Evolutionary conservation across 371 early-diverging fungal species (phyloP).

Genomic region (Mucor saturninus): DNA sequence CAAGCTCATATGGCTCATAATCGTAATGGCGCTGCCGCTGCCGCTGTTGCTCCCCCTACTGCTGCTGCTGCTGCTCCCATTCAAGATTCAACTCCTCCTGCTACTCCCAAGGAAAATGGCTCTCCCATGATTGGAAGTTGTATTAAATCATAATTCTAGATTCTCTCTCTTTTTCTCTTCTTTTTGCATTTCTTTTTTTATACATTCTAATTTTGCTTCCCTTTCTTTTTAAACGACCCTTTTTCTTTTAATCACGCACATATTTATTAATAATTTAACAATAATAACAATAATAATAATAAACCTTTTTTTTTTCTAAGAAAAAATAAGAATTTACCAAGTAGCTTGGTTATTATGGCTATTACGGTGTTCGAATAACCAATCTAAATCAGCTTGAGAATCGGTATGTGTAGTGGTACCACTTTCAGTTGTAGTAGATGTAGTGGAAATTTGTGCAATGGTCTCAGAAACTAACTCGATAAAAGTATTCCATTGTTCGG

Average conservation of each 20-base stretch:
- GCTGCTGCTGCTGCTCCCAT: constrained; percentile 26
- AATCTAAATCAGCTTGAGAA: constrained; percentile 22
- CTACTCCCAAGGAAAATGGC: constrained; percentile 19
- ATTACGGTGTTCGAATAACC: constrained; percentile 26
- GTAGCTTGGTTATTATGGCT: constrained; percentile 34
- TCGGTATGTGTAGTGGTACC: constrained; percentile 20
- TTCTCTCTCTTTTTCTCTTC: background rate
- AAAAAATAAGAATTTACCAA: constrained; percentile 12
- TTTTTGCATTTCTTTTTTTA: background rate
- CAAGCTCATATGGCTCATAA: constrained; percentile 68
- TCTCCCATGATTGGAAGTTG: constrained; percentile 16
- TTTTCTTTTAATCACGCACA: background rate
- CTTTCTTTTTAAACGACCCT: background rate
- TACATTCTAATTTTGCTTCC: background rate
- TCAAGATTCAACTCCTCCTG: constrained; percentile 23
- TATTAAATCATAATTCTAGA: constrained; percentile 13
- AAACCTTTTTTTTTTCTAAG: background rate
- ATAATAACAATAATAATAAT: background rate
- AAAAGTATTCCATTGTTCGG: constrained; percentile 23
- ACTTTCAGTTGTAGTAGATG: constrained; percentile 1
- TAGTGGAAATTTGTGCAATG: constrained; percentile 9
- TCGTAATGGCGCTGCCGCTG: background rate
- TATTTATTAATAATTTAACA: background rate
- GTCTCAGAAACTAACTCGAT: constrained; percentile 14
- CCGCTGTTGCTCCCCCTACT: constrained; percentile 18